These are phyloP conservation scores for Ceratobasidium sp. DNA, from an alignment of 1,284 basidiomycete species.

Conservation along the genomic window DNA sequence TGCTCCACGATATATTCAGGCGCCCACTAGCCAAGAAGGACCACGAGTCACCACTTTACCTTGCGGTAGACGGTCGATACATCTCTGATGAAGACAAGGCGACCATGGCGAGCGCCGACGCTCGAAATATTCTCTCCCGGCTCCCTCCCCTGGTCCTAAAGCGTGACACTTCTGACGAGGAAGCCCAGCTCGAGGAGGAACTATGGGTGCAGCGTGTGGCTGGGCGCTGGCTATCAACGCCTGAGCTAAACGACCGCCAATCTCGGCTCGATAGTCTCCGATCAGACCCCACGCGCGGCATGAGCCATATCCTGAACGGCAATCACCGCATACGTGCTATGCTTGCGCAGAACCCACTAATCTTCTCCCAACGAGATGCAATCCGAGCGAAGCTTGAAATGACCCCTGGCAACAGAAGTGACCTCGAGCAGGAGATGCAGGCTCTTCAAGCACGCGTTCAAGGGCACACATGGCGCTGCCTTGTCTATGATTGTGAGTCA, in stretches of 20 bases:
- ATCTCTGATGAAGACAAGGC: not conserved
- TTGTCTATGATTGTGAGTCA: conserved; percentile 1
- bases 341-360: not conserved
- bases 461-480: not conserved
- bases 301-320: not conserved
- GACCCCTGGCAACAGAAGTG: not conserved
- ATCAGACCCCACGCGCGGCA: not conserved
- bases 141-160: not conserved
- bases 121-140: not conserved
- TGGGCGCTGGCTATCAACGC: not conserved
- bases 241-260: not conserved
- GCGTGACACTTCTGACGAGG: not conserved
- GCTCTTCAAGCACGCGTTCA: not conserved
- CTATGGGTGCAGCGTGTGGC: not conserved
- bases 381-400: not conserved
- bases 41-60: not conserved
- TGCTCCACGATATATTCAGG: not conserved
- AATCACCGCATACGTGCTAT: not conserved
- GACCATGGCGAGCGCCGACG: not conserved
- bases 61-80: not conserved
- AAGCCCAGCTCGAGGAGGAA: not conserved
- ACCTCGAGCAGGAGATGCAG: conserved; percentile 4
- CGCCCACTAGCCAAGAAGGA: not conserved
- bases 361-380: not conserved
- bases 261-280: not conserved